Percentiles rank a stretch among this genome's conserved stretches.
Conservation (phyloP, 31 red algal genomes). For the Odonthalia washingtoniensis region DNA sequence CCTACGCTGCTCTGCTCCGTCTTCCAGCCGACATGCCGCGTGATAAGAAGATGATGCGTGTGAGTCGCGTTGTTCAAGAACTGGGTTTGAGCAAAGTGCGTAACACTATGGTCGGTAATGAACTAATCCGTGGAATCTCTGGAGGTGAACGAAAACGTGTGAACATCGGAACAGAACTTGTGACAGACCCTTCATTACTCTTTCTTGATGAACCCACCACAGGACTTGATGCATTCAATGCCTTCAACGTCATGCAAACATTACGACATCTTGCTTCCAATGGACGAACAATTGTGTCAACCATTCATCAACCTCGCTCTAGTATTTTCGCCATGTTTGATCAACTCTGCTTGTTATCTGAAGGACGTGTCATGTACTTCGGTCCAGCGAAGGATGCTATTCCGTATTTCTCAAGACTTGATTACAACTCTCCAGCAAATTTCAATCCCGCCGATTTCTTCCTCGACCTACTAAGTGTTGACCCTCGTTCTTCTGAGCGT, state of each 20-base stretch:
- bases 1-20: constrained; percentile 78
- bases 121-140: constrained; percentile 84
- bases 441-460: constrained; percentile 99
- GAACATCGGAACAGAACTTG: constrained; percentile 94
- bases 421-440: constrained; percentile 80
- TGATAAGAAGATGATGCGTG: constrained; percentile 79
- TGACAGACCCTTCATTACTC: constrained; percentile 90
- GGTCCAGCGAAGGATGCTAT: constrained; percentile 94
- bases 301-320: constrained; percentile 98
- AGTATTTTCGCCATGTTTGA: constrained; percentile 97
- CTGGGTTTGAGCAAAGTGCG: constrained; percentile 81
- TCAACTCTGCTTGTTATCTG: constrained; percentile 84
- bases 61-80: constrained; percentile 81
- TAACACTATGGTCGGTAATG: constrained; percentile 82
- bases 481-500: constrained; percentile 62
- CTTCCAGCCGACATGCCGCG: constrained; percentile 74
- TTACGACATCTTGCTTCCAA: constrained; percentile 83
- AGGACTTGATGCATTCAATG: constrained; percentile 92
- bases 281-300: constrained; percentile 90
- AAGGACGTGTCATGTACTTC: constrained; percentile 95
- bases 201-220: constrained; percentile 96
- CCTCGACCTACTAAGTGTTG: constrained; percentile 85
- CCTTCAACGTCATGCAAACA: constrained; percentile 86
- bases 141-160: constrained; percentile 98
- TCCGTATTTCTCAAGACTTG: constrained; percentile 79